Evolutionary conservation across 2,329 filamentous ascomycete species (phyloP).

Genomic region (Drechmeria coniospora): DNA sequence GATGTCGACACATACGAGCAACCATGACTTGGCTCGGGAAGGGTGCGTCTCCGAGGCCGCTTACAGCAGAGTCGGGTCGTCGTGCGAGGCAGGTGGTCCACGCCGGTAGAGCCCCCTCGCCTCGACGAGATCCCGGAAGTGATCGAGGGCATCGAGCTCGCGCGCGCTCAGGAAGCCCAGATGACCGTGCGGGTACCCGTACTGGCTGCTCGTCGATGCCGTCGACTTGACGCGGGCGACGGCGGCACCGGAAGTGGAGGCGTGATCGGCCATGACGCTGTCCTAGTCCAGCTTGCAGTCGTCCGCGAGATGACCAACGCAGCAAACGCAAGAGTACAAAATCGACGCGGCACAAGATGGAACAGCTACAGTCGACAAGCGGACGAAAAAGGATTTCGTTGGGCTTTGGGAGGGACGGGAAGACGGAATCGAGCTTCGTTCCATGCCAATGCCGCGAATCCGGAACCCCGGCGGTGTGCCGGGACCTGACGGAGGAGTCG

Average conservation of each 20-base stretch:
- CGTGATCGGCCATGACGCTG: slow-evolving; percentile 13
- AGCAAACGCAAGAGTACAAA: no score
- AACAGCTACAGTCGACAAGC: no score
- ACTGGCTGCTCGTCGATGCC: slow-evolving; percentile 16
- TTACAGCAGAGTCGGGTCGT: slow-evolving; percentile 59
- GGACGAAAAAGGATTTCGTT: no score
- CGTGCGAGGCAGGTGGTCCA: slow-evolving; percentile 44
- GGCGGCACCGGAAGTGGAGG: slow-evolving; percentile 7
- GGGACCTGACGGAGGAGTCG: no score
- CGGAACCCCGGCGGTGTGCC: no score
- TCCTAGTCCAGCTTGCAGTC: no score
- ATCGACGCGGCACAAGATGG: no score
- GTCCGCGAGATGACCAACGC: no score
- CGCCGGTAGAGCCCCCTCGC: slow-evolving; percentile 49
- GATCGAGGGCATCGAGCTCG: slow-evolving; percentile 50
- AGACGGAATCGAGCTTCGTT: no score
- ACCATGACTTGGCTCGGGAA: neutral
- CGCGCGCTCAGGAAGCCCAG: slow-evolving; percentile 57
- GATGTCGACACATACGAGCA: neutral
- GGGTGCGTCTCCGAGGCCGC: no score
- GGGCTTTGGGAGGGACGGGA: no score
- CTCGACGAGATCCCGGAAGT: slow-evolving; percentile 56
- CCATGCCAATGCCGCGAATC: no score
- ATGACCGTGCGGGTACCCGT: slow-evolving; percentile 61
- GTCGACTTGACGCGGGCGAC: slow-evolving; percentile 15